A percentile compares a stretch with the other conserved stretches of the same genome.
These are phyloP conservation scores for Heterobasidion irregulare DNA, from an alignment of 1,284 basidiomycete species.

Conservation along the genomic window DNA sequence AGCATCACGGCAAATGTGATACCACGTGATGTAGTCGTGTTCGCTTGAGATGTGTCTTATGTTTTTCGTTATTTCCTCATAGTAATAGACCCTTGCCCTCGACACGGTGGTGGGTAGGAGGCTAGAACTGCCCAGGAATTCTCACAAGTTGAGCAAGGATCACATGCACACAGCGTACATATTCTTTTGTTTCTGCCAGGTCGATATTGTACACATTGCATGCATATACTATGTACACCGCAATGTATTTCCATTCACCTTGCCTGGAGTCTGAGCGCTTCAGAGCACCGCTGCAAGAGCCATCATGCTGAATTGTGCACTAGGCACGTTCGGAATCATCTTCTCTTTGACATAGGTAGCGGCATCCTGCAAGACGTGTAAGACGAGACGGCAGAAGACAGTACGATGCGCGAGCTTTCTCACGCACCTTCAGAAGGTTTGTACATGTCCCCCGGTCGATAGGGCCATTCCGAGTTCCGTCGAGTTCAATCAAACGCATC, in stretches of 20 bases:
- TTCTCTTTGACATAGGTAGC: constrained; percentile 58
- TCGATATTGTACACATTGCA: neutral
- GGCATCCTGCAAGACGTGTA: constrained; percentile 41
- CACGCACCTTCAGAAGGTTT: constrained; percentile 52
- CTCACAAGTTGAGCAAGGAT: neutral
- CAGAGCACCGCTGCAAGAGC: constrained; percentile 14
- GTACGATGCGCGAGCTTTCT: constrained; percentile 5
- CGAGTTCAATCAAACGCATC: constrained; percentile 68
- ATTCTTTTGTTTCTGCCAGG: too few species aligned
- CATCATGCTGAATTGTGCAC: constrained; percentile 46
- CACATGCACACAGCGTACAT: too few species aligned
- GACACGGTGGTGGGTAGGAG: too few species aligned
- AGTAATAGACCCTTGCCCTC: too few species aligned
- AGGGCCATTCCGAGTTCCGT: constrained; percentile 69
- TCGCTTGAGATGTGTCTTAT: too few species aligned
- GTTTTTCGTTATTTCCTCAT: too few species aligned
- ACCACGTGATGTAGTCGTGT: too few species aligned
- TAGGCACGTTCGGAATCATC: constrained; percentile 50
- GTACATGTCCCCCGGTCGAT: constrained; percentile 66
- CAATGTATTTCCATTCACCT: neutral
- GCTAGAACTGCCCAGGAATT: too few species aligned
- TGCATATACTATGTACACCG: neutral
- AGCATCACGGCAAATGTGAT: too few species aligned
- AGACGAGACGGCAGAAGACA: neutral
- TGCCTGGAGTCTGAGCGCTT: neutral